These are phyloP conservation scores for Saccharomyces kudriavzevii DNA, from an alignment of 805 yeast species.

Conservation along the genomic window DNA sequence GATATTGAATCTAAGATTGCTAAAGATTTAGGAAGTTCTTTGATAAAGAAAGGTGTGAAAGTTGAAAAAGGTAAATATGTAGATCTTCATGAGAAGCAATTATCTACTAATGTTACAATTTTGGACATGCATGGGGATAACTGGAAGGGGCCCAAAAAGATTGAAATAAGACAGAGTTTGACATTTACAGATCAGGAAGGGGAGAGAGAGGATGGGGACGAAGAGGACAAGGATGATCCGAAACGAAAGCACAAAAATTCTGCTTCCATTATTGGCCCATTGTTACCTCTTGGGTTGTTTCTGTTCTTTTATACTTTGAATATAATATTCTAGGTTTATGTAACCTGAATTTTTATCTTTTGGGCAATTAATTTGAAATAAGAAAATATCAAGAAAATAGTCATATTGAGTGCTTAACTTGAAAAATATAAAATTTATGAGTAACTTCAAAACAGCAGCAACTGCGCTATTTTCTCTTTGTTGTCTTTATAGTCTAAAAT, in stretches of 20 bases:
- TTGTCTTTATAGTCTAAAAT: background rate
- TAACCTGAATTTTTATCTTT: no score
- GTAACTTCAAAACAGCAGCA: background rate
- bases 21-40: conserved; percentile 35
- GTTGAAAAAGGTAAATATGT: conserved; percentile 44
- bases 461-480: background rate
- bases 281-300: background rate
- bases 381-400: background rate
- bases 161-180: conserved; percentile 9
- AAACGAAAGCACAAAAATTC: background rate
- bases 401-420: background rate
- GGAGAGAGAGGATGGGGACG: background rate
- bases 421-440: no score
- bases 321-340: background rate
- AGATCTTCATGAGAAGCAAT: conserved; percentile 35
- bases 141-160: conserved; percentile 14
- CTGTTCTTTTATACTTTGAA: background rate
- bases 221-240: background rate
- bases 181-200: background rate
- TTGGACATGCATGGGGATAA: conserved; percentile 37
- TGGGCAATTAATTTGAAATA: no score
- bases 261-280: background rate
- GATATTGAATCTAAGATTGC: conserved; percentile 34
- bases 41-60: conserved; percentile 44
- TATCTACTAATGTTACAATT: conserved; percentile 37